Conservation (phyloP, 2,329 filamentous ascomycete species). For the Diaporthe helianthi region DNA sequence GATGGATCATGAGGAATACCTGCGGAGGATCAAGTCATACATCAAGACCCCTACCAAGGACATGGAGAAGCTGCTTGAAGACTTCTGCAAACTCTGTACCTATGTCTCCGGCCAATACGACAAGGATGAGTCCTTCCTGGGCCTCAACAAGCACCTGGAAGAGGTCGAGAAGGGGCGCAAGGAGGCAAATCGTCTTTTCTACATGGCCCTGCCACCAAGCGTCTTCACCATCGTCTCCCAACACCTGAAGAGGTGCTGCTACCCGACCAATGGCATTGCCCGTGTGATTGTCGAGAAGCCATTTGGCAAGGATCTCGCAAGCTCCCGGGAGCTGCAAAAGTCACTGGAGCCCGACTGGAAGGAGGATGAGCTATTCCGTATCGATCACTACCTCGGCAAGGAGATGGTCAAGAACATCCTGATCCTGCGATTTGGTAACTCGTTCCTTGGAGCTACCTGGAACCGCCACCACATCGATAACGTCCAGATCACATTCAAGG, state of each 20-base stretch:
- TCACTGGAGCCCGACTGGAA: slow-evolving; percentile 97
- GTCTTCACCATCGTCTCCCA: slow-evolving; percentile 98
- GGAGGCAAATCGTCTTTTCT: slow-evolving; percentile 93
- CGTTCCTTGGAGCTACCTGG: slow-evolving; percentile 98
- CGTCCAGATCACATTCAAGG: slow-evolving; percentile 99
- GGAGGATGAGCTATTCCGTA: slow-evolving; percentile 98
- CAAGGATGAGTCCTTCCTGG: slow-evolving; percentile 90
- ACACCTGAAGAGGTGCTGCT: slow-evolving; percentile 97
- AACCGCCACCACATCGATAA: slow-evolving; percentile 99
- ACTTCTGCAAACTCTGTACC: slow-evolving; percentile 86
- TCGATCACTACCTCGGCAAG: slow-evolving; percentile 99
- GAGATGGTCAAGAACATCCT: slow-evolving; percentile 99
- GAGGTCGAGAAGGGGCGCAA: slow-evolving; percentile 82
- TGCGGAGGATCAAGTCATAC: slow-evolving; percentile 93
- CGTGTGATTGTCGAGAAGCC: slow-evolving; percentile 99
- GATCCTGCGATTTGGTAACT: slow-evolving; percentile 97
- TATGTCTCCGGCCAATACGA: slow-evolving; percentile 99
- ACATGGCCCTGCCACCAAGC: slow-evolving; percentile 97
- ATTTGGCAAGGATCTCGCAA: slow-evolving; percentile 95
- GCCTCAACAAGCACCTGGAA: slow-evolving; percentile 84
- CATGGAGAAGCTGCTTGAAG: slow-evolving; percentile 90
- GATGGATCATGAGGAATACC: slow-evolving; percentile 97
- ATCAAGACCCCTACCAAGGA: slow-evolving; percentile 99
- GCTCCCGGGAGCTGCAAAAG: slow-evolving; percentile 92
- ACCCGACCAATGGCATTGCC: slow-evolving; percentile 87